phyloP scores from a whole-genome alignment of 2,329 filamentous ascomycete genomes.

The Immersiporthe knoxdaviesiana region DNA sequence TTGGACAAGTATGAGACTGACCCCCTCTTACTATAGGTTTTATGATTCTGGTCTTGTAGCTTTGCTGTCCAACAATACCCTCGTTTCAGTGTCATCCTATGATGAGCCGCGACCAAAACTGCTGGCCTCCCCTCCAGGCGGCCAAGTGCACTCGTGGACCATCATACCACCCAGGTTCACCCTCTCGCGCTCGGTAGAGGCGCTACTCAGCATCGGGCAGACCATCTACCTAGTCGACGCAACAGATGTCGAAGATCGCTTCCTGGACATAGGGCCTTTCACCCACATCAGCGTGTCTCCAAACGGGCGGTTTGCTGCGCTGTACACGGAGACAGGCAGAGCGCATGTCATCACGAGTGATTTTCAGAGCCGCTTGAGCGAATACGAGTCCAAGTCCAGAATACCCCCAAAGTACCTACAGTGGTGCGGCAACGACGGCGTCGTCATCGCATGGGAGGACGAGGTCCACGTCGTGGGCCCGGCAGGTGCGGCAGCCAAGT shows the following conservation, averaged over 20 bases:
- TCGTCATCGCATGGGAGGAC: slow-evolving; percentile 95
- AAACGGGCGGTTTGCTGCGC: slow-evolving; percentile 82
- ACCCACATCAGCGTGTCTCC: slow-evolving; percentile 88
- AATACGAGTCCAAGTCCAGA: slow-evolving; percentile 86
- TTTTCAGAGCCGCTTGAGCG: slow-evolving; percentile 88
- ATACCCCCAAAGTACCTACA: slow-evolving; percentile 85
- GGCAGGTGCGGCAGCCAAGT: slow-evolving; percentile 72
- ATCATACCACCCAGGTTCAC: slow-evolving; percentile 87
- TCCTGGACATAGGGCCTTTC: slow-evolving; percentile 90
- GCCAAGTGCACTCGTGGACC: slow-evolving; percentile 83
- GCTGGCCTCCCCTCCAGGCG: slow-evolving; percentile 76
- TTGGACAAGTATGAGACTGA: neutral
- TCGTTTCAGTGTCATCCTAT: slow-evolving; percentile 87
- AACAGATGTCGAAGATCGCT: slow-evolving; percentile 86
- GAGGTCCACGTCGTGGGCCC: slow-evolving; percentile 94
- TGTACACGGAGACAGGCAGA: slow-evolving; percentile 84
- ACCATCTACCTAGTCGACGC: slow-evolving; percentile 88
- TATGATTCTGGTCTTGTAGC: slow-evolving; percentile 93
- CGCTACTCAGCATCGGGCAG: slow-evolving; percentile 79
- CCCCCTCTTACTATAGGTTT: slow-evolving; percentile 56
- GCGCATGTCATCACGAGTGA: slow-evolving; percentile 94
- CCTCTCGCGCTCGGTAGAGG: slow-evolving; percentile 89
- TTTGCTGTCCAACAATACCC: slow-evolving; percentile 81
- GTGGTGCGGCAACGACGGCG: slow-evolving; percentile 96
- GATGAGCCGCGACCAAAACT: slow-evolving; percentile 86